Conservation (phyloP, 345 rosid genomes). For the Pistacia integerrima region DNA sequence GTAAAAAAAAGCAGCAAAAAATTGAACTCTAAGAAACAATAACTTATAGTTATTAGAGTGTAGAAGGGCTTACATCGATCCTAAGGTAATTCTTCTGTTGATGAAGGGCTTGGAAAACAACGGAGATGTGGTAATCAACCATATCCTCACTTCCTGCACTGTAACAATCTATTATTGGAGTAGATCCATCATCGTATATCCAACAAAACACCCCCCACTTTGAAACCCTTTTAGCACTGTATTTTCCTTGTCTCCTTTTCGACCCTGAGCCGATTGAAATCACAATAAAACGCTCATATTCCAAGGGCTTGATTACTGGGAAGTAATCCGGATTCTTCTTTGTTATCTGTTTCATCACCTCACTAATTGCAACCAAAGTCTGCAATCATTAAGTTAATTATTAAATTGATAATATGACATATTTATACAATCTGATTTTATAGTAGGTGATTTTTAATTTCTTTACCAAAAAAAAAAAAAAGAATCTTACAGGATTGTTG, state of each 20-base stretch:
- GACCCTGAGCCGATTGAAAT: conserved; percentile 75
- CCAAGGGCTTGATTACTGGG: conserved; percentile 39
- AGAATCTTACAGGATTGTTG: conserved; percentile 56
- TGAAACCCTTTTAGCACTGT: conserved; percentile 43
- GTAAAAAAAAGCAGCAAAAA: too few relatives aligned
- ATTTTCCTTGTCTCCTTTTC: conserved; percentile 33
- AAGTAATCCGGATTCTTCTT: conserved; percentile 50
- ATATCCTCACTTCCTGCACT: conserved; percentile 50
- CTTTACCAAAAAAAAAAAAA: not conserved
- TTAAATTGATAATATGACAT: not conserved
- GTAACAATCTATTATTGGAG: conserved; percentile 57
- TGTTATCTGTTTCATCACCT: conserved; percentile 54
- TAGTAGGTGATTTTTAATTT: not conserved
- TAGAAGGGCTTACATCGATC: conserved; percentile 48
- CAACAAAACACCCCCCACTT: conserved; percentile 72
- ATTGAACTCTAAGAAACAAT: not conserved
- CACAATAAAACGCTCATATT: conserved; percentile 53
- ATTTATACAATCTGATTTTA: not conserved
- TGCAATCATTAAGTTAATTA: conserved; percentile 19
- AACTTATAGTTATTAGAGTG: too few relatives aligned
- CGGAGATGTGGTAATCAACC: conserved; percentile 59
- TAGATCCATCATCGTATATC: conserved; percentile 47
- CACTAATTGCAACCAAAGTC: conserved; percentile 67
- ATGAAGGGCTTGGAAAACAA: conserved; percentile 54
- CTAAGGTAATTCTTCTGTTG: conserved; percentile 65